Percentiles rank a stretch among this genome's conserved stretches.
phyloP scores from a whole-genome alignment of 331 rosid species.

The Pyrus hybrid region DNA sequence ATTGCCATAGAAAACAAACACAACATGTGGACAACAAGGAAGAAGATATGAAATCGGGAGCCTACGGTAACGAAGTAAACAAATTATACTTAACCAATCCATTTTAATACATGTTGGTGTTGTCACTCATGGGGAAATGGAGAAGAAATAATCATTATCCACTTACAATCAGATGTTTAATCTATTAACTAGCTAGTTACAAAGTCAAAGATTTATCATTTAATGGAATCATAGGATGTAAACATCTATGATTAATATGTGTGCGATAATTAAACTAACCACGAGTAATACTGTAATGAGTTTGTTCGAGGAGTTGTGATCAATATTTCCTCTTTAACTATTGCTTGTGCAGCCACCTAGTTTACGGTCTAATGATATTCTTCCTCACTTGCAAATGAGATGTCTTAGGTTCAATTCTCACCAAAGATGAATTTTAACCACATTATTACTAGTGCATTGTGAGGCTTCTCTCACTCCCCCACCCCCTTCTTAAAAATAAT shows the following conservation, averaged over 20 bases:
- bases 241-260: not conserved
- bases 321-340: no score
- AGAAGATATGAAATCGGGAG: not conserved
- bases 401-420: no score
- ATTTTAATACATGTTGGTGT: not conserved
- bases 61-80: not conserved
- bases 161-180: not conserved
- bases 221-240: not conserved
- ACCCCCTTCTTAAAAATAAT: no score
- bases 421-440: no score
- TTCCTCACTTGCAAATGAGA: no score
- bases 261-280: not conserved
- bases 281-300: not conserved
- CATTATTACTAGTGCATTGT: no score
- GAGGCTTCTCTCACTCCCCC: no score
- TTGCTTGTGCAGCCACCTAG: no score
- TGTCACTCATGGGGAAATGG: not conserved
- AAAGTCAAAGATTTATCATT: not conserved
- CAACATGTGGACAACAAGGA: not conserved
- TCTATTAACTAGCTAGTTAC: not conserved
- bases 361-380: no score
- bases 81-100: not conserved
- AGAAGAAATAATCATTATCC: not conserved
- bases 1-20: not conserved
- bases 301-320: not conserved